Base-by-base conservation (phyloP, 345 rosid species). In the Gynandropsis gynandra region DNA sequence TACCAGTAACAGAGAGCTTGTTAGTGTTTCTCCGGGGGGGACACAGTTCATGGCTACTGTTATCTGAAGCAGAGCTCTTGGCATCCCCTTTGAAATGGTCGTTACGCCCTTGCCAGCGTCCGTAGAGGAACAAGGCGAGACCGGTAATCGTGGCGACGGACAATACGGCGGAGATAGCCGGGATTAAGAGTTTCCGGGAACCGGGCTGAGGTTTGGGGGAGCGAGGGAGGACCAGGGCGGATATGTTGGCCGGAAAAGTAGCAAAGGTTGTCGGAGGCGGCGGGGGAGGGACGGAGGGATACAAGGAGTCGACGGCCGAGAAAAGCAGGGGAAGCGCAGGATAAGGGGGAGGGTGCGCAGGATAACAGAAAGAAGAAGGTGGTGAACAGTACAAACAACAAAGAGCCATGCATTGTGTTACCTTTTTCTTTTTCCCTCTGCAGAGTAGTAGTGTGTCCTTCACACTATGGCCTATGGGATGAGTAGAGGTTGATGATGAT, bases 181-280 rank as follows among this genome's bases (percentile, higher is more conserved):
- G 65, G 21, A 79, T 61, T 21, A 82, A 63, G 54, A 72, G 76
- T n/a, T 74, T 69, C 1, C 52, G 70, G 55, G 93, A 74, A 44
- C 12, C n/a, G 50, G 59, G 54, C 24, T 74, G 80, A 41, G 81
- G 77, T 14, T 56, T 40, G 8, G 76, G 52, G 34, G 89, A 64
- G 17, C 69, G 75, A 0, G 96, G 96, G 47, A 90, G 80, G 59
- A 72, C 74, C 14, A 90, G 73, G 29, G 92, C 80, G 55, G 95
- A 86, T 61, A 89, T 81, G 61, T 89, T 89, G 42, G 94, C 97
- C 0, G 97, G 97, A 41, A 86, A 89, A 29, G 96, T 81, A 10
- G 80, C 47, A 1, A 84, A 78, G 9, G 79, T 39, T 3, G 81
- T 71, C 16, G 88, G 81, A 1, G 92, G 59, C 42, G 93, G 93